Base-by-base conservation (phyloP, 73 alveolate species). In the Effrenium voratum region DNA sequence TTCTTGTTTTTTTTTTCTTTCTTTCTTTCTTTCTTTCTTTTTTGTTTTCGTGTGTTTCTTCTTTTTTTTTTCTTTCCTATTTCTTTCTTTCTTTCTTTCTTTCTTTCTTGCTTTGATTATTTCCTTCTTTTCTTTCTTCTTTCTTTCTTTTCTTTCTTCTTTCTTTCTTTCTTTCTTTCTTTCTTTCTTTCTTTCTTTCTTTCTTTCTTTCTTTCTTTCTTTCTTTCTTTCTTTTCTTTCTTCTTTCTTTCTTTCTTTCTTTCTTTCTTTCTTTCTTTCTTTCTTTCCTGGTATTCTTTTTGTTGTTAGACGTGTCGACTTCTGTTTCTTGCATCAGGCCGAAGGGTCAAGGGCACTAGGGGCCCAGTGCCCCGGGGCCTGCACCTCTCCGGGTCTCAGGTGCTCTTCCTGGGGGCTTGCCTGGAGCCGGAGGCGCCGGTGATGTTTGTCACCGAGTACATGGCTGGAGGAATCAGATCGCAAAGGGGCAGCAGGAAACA, bases 361-460 rank as follows among this genome's bases (percentile, higher is more conserved):
- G 8, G 63, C 26, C 19, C n/a, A n/a, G n/a, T n/a, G n/a, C n/a
- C n/a, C n/a, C n/a, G n/a, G n/a, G n/a, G n/a, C n/a, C n/a, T n/a
- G n/a, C n/a, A n/a, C n/a, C n/a, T n/a, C n/a, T n/a, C n/a, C n/a
- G n/a, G n/a, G n/a, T n/a, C n/a, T 40, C 10, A 79, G 92, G 92
- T 82, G n/a, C 52, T 82, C 22, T 82, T 82, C 52, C 75, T 82
- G 38, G 92, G 92, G 6, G 92, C 92, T 49, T 82, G 92, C 50
- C 49, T 82, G 63, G 92, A 47, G 19, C 92, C 92, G 13, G 92
- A 73, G 1, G 24, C n/a, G 28, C 92, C 92, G 32, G 92, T 49
- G 75, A 82, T 82, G 92, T 82, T 82, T 34, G 92, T 82, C 75
- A 82, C 92, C 34, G 92, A 82, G 92, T 82, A 82, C 73, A 82